Percentiles rank a stretch among this genome's conserved stretches.
Evolutionary conservation across 2,329 filamentous ascomycete species (phyloP).

Genomic region (Fusarium dlaminii): DNA sequence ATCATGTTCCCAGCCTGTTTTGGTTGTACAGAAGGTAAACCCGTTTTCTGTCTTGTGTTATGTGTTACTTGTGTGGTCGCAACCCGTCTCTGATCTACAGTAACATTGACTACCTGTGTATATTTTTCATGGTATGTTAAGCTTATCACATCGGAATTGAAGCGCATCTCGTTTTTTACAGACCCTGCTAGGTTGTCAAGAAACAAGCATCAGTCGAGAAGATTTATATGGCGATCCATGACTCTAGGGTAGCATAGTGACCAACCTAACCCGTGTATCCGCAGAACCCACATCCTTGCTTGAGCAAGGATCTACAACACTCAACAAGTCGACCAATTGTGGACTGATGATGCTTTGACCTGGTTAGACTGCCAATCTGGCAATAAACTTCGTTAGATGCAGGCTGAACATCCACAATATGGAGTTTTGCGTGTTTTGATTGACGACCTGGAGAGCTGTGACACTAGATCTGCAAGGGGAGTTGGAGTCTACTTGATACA

Average conservation of each 20-base stretch:
- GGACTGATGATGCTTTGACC: conserved; percentile 8
- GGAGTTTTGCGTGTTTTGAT: conserved; percentile 14
- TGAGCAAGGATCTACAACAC: background rate
- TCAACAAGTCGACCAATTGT: background rate
- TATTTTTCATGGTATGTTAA: background rate
- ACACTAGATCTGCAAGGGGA: conserved; percentile 10
- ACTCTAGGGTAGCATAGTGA: background rate
- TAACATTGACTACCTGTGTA: background rate
- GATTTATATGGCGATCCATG: background rate
- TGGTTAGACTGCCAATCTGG: background rate
- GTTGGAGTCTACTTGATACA: background rate
- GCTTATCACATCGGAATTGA: background rate
- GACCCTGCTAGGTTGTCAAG: background rate
- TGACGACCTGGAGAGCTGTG: conserved; percentile 16
- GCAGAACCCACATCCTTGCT: background rate
- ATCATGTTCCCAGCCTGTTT: background rate
- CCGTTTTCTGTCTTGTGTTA: background rate
- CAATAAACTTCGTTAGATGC: background rate
- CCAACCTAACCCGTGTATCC: no score
- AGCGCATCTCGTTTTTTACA: background rate
- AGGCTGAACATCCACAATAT: conserved; percentile 7
- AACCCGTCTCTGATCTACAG: background rate
- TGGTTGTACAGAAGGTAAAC: background rate
- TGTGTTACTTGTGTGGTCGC: background rate
- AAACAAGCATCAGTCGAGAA: background rate